Evolutionary conservation across 2,329 filamentous ascomycete species (phyloP), one percentile per base, ranked within the genome.

Genomic region (Microascus cirrosus): DNA sequence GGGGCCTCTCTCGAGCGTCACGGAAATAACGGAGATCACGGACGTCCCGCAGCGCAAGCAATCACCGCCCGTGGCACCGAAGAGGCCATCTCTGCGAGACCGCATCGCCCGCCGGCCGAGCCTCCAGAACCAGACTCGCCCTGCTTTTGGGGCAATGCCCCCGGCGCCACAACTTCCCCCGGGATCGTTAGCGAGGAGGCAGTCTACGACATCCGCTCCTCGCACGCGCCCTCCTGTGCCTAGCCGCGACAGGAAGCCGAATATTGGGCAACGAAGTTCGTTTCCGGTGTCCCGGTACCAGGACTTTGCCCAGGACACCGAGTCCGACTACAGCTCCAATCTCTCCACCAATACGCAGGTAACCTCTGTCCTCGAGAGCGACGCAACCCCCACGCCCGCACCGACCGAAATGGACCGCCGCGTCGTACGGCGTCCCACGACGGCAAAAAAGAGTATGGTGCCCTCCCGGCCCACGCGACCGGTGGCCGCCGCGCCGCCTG

Each of bases 301-400:
- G 18, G n/a, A 45, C 39, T 45, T 2, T 18, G 15, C n/a, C 18
- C 32, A 42, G 10, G 55, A 36, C 11, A 22, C 48, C 22, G 51
- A 54, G 39, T 48, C 56, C 36, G 56, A 58, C 15, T 35, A 32
- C 24, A 54, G 51, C 56, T 58, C 56, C 35, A 54, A 48, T 51
- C 28, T 58, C 13, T 58, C 56, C 35, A 48, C 34, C 51, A 36
- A 58, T 20, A 58, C 56, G 35, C 34, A 58, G 51, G 35, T 36
- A 12, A 58, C 56, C 11, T 58, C 56, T 2, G 34, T 54, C 22
- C 15, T 58, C 35, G 25, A 32, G 1, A 54, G 52, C 25, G 51
- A 58, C 6, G 35, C 20, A 1, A 45, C 52, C 13, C 36, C 35
- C 35, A 45, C 13, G 22, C 48, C 48, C 1, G 12, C 56, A 2